Conservation (phyloP, 495 filamentous ascomycete species). For the Tuber magnatum region DNA sequence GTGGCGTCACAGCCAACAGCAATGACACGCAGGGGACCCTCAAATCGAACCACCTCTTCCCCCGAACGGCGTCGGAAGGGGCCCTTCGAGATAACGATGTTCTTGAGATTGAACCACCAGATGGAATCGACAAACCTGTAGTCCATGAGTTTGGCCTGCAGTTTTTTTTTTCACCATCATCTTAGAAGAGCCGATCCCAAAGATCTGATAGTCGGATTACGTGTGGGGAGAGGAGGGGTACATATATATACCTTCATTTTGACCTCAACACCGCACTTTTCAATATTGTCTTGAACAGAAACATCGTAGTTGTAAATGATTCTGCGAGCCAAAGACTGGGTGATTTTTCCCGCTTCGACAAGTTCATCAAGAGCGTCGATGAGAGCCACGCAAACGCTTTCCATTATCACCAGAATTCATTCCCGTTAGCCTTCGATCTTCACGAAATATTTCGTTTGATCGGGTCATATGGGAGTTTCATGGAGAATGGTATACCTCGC, state of each 20-base stretch:
- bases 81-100: neutral
- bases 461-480: neutral
- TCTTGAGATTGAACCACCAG: slow-evolving; percentile 1
- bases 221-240: neutral
- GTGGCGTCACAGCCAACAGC: neutral
- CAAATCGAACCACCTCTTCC: neutral
- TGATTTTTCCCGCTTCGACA: neutral
- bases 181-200: neutral
- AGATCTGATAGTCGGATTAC: neutral
- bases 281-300: neutral
- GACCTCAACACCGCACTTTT: neutral
- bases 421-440: neutral
- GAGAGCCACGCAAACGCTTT: slow-evolving; percentile 1
- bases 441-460: neutral
- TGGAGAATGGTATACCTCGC: neutral
- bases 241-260: neutral
- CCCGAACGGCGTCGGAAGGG: neutral
- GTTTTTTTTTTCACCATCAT: neutral
- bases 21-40: neutral
- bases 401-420: neutral
- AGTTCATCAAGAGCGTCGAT: neutral
- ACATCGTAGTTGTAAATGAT: neutral
- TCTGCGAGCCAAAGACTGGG: neutral
- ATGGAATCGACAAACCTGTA: neutral
- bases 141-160: neutral